Base-by-base conservation (phyloP, 345 rosid species). In the Boechera retrofracta region DNA sequence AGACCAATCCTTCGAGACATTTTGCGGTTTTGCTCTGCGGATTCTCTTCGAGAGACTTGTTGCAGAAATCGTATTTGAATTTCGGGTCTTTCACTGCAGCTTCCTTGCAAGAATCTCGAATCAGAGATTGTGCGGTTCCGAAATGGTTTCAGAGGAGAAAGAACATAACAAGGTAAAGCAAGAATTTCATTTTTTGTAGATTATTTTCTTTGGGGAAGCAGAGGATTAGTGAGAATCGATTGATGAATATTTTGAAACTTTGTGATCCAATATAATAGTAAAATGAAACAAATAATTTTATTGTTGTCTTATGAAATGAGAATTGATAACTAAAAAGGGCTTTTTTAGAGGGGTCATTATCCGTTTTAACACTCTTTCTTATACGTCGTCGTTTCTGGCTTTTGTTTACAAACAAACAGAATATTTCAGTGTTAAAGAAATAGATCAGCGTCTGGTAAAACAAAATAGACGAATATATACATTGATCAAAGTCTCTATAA, bases 21-120 rank as follows among this genome's bases (percentile, higher is more conserved):
- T 59, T 68, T 8, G 85, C 73, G 0, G 49, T 65, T 64, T 75
- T 58, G 78, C 74, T 63, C 31, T 58, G 72, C 3, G 86, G 82
- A 29, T 73, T 66, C 33, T 38, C 67, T 74, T 79, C 68, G 0
- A 86, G 73, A 24, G 35, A 52, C 13, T 65, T 64, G 59, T 83
- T 45, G 45, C 87, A 88, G 48, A 80, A 79, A 5, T 76, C 69
- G 4, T 65, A 64, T 6, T 41, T 74, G 21, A 84, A 26, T 9
- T 74, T 77, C 6, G 77, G 82, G 52, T 79, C 67, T 5, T 26
- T 31, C 0, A 33, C 64, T 8, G 86, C 73, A 10, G 88, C 88
- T 61, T 83, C 67, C 5, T 59, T 6, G 75, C 87, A 86, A 64
- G 82, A 76, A 5, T 71, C 65, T 3, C 39, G 57, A 49, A 78